A percentile compares a stretch with the other conserved stretches of the same genome.
Evolutionary conservation across 306 rosid genomes (phyloP).

Genomic region (Cyclanthera cordifolia): DNA sequence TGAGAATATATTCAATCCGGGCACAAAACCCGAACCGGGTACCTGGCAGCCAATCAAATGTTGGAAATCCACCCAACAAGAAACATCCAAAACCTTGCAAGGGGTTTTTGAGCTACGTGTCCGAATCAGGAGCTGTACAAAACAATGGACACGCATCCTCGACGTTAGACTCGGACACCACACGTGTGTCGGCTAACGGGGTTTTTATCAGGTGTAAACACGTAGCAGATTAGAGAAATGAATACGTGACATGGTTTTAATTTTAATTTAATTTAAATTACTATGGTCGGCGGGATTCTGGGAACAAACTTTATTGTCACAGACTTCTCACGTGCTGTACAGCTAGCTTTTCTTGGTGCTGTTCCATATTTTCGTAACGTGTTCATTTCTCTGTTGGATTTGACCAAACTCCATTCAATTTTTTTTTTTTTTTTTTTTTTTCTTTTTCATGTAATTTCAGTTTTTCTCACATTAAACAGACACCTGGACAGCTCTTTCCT

Average conservation of each 20-base stretch:
- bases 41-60: constrained; percentile 5
- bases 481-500: background rate
- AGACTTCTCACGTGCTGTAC: background rate
- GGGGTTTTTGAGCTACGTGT: background rate
- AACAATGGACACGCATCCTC: background rate
- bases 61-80: constrained; percentile 28
- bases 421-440: background rate
- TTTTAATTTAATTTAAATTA: too few species aligned
- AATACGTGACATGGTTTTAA: too few species aligned
- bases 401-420: background rate
- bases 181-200: constrained; percentile 5
- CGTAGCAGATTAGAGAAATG: background rate
- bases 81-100: constrained; percentile 24
- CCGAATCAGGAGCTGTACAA: background rate
- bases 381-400: background rate
- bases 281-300: constrained; percentile 8
- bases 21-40: background rate
- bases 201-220: background rate
- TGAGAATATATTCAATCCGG: background rate
- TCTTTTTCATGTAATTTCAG: background rate
- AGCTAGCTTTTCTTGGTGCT: background rate
- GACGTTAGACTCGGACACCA: background rate
- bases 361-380: background rate
- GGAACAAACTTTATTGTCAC: background rate
- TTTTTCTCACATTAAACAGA: background rate